Conservation (phyloP, 1,139 yeast species). For the Pneumocystis carinii region DNA sequence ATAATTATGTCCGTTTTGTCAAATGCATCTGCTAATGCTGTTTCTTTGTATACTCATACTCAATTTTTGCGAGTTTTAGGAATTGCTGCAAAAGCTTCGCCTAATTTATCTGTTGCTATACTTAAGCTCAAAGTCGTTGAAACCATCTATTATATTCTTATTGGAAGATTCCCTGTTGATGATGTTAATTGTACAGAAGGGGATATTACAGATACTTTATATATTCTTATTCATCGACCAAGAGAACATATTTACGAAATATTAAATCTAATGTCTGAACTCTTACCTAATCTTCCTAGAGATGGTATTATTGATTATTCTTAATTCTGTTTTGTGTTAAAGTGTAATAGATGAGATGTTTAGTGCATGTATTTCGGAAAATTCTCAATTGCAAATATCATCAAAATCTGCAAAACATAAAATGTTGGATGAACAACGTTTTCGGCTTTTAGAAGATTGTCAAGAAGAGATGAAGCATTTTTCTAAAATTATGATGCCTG, state of each 20-base stretch:
- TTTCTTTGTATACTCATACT: conserved; percentile 13
- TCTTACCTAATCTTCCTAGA: conserved; percentile 28
- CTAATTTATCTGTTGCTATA: conserved; percentile 18
- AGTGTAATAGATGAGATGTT: conserved; percentile 6
- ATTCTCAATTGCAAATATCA: conserved; percentile 2
- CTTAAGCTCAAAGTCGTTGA: conserved; percentile 21
- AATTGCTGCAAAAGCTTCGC: conserved; percentile 32
- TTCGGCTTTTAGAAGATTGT: conserved; percentile 17
- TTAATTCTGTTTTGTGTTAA: neutral
- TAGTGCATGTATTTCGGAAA: conserved; percentile 16
- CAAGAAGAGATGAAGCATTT: conserved; percentile 25
- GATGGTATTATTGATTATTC: conserved; percentile 5
- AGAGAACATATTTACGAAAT: conserved; percentile 46
- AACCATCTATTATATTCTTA: conserved; percentile 23
- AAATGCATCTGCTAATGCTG: conserved; percentile 9
- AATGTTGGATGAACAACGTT: conserved; percentile 1
- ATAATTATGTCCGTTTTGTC: neutral
- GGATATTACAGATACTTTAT: conserved; percentile 34
- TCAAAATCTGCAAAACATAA: conserved; percentile 17
- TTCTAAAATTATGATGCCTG: conserved; percentile 38
- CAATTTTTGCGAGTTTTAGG: conserved; percentile 25
- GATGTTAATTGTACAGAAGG: conserved; percentile 9
- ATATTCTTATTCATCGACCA: conserved; percentile 62
- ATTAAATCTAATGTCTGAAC: conserved; percentile 40
- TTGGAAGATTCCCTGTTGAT: conserved; percentile 20